phyloP scores from a whole-genome alignment of 1,139 yeast species.

The Diutina scorzettiae region DNA sequence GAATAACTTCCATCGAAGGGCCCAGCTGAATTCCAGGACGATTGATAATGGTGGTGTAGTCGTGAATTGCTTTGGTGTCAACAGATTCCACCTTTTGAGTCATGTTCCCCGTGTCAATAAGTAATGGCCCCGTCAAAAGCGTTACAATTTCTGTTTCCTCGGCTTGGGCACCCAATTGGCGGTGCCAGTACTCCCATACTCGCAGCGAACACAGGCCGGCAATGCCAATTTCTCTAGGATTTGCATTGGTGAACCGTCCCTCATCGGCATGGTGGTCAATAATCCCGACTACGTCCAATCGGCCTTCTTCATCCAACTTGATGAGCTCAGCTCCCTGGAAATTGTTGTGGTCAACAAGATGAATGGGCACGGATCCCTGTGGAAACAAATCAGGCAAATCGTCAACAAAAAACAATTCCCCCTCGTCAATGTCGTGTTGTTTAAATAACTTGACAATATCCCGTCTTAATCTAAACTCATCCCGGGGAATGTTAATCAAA shows the following conservation, averaged over 20 bases:
- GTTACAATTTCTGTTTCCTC: conserved; percentile 18
- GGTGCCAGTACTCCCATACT: conserved; percentile 51
- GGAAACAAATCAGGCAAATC: conserved; percentile 30
- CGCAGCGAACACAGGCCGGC: conserved; percentile 75
- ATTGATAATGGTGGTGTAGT: conserved; percentile 14
- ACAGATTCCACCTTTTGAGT: conserved; percentile 42
- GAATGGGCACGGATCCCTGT: conserved; percentile 27
- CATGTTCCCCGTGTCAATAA: conserved; percentile 63
- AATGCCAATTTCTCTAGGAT: conserved; percentile 48
- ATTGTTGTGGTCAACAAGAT: conserved; percentile 76
- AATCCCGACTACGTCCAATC: conserved; percentile 39
- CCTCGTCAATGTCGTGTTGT: conserved; percentile 34
- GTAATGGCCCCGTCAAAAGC: conserved; percentile 52
- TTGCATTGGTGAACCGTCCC: conserved; percentile 27
- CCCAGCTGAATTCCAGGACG: background rate
- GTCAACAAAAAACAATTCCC: conserved; percentile 50
- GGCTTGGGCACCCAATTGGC: conserved; percentile 13
- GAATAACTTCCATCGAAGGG: conserved; percentile 5
- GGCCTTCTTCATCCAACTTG: conserved; percentile 13
- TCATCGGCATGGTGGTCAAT: conserved; percentile 88
- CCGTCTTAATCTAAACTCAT: conserved; percentile 55
- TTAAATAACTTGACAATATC: conserved; percentile 52
- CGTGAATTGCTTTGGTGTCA: conserved; percentile 35
- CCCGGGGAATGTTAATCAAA: conserved; percentile 55
- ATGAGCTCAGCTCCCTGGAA: conserved; percentile 39